A percentile compares a stretch with the other conserved stretches of the same genome.
Evolutionary conservation across 23 red algal species (phyloP).

Genomic region (Gracilariopsis chorda): DNA sequence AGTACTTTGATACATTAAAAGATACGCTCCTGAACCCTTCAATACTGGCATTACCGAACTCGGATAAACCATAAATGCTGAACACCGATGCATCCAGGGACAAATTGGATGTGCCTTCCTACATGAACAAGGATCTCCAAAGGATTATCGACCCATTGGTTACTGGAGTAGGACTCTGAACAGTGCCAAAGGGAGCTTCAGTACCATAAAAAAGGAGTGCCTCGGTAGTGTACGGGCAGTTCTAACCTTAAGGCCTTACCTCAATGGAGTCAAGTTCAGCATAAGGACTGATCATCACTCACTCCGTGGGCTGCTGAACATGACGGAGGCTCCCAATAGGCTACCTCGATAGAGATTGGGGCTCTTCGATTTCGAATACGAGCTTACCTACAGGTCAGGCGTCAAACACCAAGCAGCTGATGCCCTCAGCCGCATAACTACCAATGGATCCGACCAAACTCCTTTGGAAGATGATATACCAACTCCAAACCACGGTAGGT

Average conservation of each 20-base stretch:
- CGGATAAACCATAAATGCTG: neutral
- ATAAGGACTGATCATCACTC: constrained; percentile 18
- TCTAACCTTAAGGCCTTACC: neutral
- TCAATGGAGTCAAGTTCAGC: neutral
- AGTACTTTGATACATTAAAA: neutral
- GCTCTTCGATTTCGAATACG: neutral
- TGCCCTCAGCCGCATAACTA: neutral
- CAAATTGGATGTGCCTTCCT: constrained; percentile 11
- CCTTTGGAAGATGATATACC: neutral
- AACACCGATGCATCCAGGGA: constrained; percentile 9
- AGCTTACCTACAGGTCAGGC: neutral
- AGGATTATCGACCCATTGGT: constrained; percentile 12
- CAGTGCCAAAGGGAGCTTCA: neutral
- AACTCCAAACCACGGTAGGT: too few species aligned
- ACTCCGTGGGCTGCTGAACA: constrained; percentile 11
- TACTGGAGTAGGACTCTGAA: neutral
- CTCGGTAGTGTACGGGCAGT: constrained; percentile 16
- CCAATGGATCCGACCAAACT: neutral
- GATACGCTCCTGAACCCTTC: constrained; percentile 6
- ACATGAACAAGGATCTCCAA: neutral
- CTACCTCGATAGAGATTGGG: neutral
- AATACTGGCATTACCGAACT: constrained; percentile 2
- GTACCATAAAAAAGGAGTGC: constrained; percentile 1
- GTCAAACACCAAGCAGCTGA: constrained; percentile 11
- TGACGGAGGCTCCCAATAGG: neutral